Evolutionary conservation across 1,139 yeast species (phyloP).

Genomic region (Nakaseomyces bracarensis): DNA sequence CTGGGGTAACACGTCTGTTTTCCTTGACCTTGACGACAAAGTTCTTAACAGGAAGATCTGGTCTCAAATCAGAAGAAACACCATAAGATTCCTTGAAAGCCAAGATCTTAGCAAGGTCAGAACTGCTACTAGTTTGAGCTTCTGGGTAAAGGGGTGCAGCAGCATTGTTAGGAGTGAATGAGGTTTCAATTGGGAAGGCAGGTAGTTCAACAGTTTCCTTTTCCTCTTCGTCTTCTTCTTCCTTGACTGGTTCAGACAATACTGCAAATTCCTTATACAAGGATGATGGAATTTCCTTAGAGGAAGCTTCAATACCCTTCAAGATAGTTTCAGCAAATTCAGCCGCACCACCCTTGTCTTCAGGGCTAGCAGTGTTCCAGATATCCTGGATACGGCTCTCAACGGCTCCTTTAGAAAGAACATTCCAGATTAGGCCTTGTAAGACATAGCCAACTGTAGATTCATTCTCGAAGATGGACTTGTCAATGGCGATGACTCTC

Average conservation of each 20-base stretch:
- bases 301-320: constrained; percentile 20
- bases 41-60: constrained; percentile 81
- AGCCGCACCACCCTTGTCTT: constrained; percentile 29
- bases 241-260: constrained; percentile 26
- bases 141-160: constrained; percentile 26
- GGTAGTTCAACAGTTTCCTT: constrained; percentile 33
- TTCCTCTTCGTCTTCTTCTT: constrained; percentile 10
- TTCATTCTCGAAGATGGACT: constrained; percentile 50
- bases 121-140: constrained; percentile 39
- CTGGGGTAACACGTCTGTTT: constrained; percentile 88
- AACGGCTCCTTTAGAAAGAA: constrained; percentile 46
- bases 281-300: constrained; percentile 18
- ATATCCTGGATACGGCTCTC: constrained; percentile 71
- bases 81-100: constrained; percentile 76
- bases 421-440: constrained; percentile 76
- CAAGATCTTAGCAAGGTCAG: constrained; percentile 60
- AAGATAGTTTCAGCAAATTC: constrained; percentile 6
- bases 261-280: constrained; percentile 18
- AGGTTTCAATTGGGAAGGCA: constrained; percentile 49
- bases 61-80: constrained; percentile 56
- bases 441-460: constrained; percentile 63
- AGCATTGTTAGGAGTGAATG: constrained; percentile 54
- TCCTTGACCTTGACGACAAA: constrained; percentile 85
- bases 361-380: constrained; percentile 73
- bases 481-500: constrained; percentile 48